A percentile compares a stretch with the other conserved stretches of the same genome.
Evolutionary conservation across 768 basidiomycete species (phyloP).

Genomic region (Epithele typhae): DNA sequence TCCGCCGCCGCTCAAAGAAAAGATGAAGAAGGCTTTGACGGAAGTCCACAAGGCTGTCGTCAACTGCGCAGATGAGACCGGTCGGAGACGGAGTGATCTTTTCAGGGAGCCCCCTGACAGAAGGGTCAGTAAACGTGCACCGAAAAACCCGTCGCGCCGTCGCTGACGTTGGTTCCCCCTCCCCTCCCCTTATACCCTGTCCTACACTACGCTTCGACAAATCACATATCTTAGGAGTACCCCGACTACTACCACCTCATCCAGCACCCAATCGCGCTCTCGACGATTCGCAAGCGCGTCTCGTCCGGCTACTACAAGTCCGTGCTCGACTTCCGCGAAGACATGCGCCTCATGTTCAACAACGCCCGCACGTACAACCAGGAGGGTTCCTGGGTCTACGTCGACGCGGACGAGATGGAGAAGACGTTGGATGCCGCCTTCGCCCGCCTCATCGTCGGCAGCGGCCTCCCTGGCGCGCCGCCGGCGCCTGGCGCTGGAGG

Average conservation of each 20-base stretch:
- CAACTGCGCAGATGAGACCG: conserved; percentile 64
- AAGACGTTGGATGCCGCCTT: conserved; percentile 76
- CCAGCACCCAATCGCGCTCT: conserved; percentile 80
- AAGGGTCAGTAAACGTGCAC: conserved; percentile 41
- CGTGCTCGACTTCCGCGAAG: conserved; percentile 65
- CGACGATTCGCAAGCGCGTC: conserved; percentile 76
- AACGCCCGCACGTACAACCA: conserved; percentile 94
- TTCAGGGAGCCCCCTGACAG: conserved; percentile 85
- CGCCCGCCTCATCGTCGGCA: conserved; percentile 57
- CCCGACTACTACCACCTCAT: conserved; percentile 94
- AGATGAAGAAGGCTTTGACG: conserved; percentile 80
- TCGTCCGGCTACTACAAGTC: conserved; percentile 67
- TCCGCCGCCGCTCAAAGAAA: conserved; percentile 55
- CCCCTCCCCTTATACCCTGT: conserved; percentile 11
- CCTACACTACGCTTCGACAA: too few relatives aligned
- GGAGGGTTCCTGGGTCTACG: conserved; percentile 93
- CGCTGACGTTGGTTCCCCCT: neutral
- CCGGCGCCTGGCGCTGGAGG: conserved; percentile 27
- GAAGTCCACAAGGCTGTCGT: conserved; percentile 74
- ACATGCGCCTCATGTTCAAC: conserved; percentile 89
- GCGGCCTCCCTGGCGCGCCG: conserved; percentile 72
- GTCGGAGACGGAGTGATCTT: conserved; percentile 79
- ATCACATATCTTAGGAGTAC: conserved; percentile 53
- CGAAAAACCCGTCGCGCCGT: too few relatives aligned
- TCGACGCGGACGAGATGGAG: conserved; percentile 93